phyloP scores from a whole-genome alignment of 352 stramenopile species.

The Phytopythium helicoides region DNA sequence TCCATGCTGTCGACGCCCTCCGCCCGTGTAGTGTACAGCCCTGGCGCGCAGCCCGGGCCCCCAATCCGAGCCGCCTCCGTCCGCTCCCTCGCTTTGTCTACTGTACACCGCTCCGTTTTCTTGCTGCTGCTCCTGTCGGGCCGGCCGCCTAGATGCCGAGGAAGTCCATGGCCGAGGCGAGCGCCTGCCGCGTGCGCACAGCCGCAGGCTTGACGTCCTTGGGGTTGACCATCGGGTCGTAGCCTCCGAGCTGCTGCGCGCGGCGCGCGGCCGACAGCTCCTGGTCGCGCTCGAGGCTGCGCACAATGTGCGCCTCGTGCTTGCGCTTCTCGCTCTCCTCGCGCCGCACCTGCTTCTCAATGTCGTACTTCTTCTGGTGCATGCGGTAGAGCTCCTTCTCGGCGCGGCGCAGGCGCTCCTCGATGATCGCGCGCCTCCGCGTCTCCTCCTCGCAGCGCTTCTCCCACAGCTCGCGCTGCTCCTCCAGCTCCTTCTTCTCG shows the following conservation, averaged over 20 bases:
- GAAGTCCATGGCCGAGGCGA: slow-evolving; percentile 87
- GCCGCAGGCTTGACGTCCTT: slow-evolving; percentile 75
- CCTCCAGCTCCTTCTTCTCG: slow-evolving; percentile 56
- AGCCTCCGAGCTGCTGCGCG: slow-evolving; percentile 29
- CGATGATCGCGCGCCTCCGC: slow-evolving; percentile 59
- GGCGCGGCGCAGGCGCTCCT: slow-evolving; percentile 75
- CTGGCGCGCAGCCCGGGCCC: not conserved
- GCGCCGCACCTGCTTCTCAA: slow-evolving; percentile 76
- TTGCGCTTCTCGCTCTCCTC: slow-evolving; percentile 87
- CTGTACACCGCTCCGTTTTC: slow-evolving; percentile 8
- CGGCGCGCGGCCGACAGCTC: slow-evolving; percentile 27
- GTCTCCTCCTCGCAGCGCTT: slow-evolving; percentile 76
- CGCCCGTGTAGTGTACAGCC: slow-evolving; percentile 4
- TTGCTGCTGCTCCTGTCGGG: not conserved
- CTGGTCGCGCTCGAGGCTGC: slow-evolving; percentile 76
- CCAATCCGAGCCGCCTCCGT: slow-evolving; percentile 1
- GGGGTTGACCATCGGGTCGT: slow-evolving; percentile 75
- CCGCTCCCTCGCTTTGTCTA: slow-evolving; percentile 3
- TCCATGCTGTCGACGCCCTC: not conserved
- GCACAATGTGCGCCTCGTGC: slow-evolving; percentile 81
- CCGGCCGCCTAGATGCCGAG: slow-evolving; percentile 72
- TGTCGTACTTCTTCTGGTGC: slow-evolving; percentile 91
- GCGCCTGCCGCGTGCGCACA: slow-evolving; percentile 71
- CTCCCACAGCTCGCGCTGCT: slow-evolving; percentile 68
- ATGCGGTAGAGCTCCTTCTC: slow-evolving; percentile 89